Base-by-base conservation (phyloP, 2,329 filamentous ascomycete genomes). In the Xylariaceae sp. region DNA sequence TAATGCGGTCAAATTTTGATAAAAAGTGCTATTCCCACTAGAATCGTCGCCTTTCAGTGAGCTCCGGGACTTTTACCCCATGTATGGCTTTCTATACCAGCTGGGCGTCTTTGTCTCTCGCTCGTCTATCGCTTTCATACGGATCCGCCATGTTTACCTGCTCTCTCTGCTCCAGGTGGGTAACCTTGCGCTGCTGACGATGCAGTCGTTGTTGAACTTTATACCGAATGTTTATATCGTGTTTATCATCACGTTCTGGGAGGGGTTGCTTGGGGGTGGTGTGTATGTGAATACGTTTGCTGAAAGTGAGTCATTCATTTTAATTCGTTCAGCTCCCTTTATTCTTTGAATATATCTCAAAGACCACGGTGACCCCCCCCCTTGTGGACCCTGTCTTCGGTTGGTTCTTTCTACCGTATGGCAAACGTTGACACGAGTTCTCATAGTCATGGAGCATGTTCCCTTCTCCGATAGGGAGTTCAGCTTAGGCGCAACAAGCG, bases 261-360 rank as follows among this genome's bases (percentile, higher is more conserved):
- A 97, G 70, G 94, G 94, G 0, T 71, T 97, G 9, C 76, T 99
- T 0, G 94, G 94, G 0, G 94, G 94, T 0, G 78, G 90, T 3
- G 94, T 97, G 0, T 99, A 99, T 65, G 91, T 97, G 56, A 95
- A 92, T 65, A 96, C 91, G 0, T 99, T 97, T 71, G 90, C 91
- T 0, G 89, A 95, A 68, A 96, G 43, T 45, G 7, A 45, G 43
- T 45, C 29, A 5, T 31, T 45, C 4, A 34, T 34, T 19, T 19
- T 1, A 37, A 11, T 37, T 37, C 8, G 35, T 34, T 34, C 19
- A 34, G 6, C 42, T 5, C 2, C 31, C 31, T 6, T 45, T 12
- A 29, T 2, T 8, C 3, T 4, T 19, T 19, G 19, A 42, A 29
- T 29, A 8, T 42, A 19, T 45, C 29, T 3, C 26, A n/a, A 31